Conservation (phyloP, 2,329 filamentous ascomycete species). For the Zasmidium cellare region DNA sequence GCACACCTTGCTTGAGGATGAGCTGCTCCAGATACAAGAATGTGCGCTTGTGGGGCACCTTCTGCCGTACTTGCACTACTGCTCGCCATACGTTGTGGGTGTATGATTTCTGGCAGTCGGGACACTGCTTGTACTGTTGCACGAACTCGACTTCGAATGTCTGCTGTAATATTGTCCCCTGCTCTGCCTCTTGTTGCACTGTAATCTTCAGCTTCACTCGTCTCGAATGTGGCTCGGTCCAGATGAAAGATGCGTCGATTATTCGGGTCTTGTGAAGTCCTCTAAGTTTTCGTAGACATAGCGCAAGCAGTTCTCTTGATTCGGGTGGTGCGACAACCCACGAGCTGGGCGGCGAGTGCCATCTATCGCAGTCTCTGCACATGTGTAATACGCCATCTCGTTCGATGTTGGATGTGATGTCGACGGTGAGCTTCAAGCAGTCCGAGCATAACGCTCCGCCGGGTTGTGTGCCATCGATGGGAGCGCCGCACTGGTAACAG, state of each 20-base stretch:
- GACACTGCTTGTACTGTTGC: constrained; percentile 88
- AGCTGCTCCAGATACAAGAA: constrained; percentile 87
- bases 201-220: constrained; percentile 94
- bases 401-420: constrained; percentile 89
- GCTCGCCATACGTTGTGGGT: constrained; percentile 96
- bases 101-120: constrained; percentile 92
- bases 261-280: constrained; percentile 88
- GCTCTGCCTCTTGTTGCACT: constrained; percentile 71
- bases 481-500: constrained; percentile 95
- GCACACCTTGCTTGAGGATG: constrained; percentile 89
- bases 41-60: constrained; percentile 91
- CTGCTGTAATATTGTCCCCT: constrained; percentile 78
- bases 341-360: constrained; percentile 80
- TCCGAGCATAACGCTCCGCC: constrained; percentile 91
- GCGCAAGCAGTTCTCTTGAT: constrained; percentile 85
- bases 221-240: constrained; percentile 96
- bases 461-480: constrained; percentile 86
- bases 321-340: constrained; percentile 86
- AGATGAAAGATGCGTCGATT: constrained; percentile 94
- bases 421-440: constrained; percentile 90
- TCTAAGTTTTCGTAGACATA: constrained; percentile 85
- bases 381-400: constrained; percentile 86
- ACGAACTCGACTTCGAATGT: constrained; percentile 93
- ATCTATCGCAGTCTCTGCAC: constrained; percentile 92
- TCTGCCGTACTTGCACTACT: constrained; percentile 91